Percentiles rank a stretch among this genome's conserved stretches.
Conservation (phyloP, 257 asterid genomes). For the Nicotiana tomentosiformis region DNA sequence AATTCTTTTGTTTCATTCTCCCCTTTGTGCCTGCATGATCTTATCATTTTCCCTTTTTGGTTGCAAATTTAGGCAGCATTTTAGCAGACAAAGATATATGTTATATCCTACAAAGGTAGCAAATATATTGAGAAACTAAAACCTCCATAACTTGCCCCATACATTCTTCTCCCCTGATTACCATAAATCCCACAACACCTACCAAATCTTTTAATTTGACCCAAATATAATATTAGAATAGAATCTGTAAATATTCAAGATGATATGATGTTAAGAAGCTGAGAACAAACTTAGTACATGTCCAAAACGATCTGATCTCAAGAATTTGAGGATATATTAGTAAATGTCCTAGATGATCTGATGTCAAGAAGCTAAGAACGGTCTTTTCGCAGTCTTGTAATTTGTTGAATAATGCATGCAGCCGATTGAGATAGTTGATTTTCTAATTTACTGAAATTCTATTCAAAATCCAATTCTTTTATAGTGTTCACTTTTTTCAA, state of each 20-base stretch:
- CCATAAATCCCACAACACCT: slow-evolving; percentile 1
- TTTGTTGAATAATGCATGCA: too few species aligned
- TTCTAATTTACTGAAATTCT: background rate
- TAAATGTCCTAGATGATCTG: too few species aligned
- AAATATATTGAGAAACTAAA: slow-evolving; percentile 11
- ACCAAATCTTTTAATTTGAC: background rate
- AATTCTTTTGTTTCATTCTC: slow-evolving; percentile 9
- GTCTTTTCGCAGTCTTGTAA: too few species aligned
- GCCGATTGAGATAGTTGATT: too few species aligned
- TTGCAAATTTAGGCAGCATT: slow-evolving; percentile 22
- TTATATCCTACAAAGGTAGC: slow-evolving; percentile 11
- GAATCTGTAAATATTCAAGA: too few species aligned
- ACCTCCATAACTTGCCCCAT: slow-evolving; percentile 35
- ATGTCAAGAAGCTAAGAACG: too few species aligned
- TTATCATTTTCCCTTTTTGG: slow-evolving; percentile 34
- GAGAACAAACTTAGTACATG: too few species aligned
- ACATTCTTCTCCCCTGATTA: slow-evolving; percentile 34
- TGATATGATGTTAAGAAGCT: too few species aligned
- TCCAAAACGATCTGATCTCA: too few species aligned
- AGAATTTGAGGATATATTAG: too few species aligned
- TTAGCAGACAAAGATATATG: slow-evolving; percentile 13
- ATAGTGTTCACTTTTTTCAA: background rate
- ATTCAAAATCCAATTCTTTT: background rate
- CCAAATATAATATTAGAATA: background rate
- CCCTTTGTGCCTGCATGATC: slow-evolving; percentile 26